Conservation (phyloP, 805 yeast species). For the Wickerhamiella siamensis region DNA sequence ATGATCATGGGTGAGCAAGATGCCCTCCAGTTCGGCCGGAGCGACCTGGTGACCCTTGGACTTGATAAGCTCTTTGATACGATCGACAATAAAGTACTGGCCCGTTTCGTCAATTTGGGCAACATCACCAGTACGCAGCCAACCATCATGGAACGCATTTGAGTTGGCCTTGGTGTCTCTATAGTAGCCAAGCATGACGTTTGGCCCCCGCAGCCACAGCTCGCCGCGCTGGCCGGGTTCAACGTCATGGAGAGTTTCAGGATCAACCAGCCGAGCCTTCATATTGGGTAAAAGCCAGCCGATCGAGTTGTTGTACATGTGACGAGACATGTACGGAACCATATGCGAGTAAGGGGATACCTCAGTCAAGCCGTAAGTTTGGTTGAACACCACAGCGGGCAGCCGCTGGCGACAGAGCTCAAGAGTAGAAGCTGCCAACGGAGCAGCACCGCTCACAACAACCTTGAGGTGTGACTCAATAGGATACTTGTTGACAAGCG, state of each 20-base stretch:
- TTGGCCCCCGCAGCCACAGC: conserved; percentile 40
- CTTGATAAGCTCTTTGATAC: conserved; percentile 55
- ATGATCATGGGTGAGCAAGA: conserved; percentile 51
- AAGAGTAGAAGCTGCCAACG: conserved; percentile 21
- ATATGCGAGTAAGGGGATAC: conserved; percentile 38
- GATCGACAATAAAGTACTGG: conserved; percentile 34
- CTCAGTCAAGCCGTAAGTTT: conserved; percentile 38
- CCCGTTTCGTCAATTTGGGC: conserved; percentile 29
- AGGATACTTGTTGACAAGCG: conserved; percentile 29
- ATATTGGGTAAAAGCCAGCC: conserved; percentile 28
- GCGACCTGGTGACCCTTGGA: conserved; percentile 71
- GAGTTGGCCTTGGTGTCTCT: conserved; percentile 33
- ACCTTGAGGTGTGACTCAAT: conserved; percentile 29
- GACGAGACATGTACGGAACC: conserved; percentile 23
- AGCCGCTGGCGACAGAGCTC: conserved; percentile 1
- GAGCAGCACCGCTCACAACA: conserved; percentile 33
- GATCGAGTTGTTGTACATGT: conserved; percentile 20
- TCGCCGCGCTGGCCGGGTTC: conserved; percentile 37
- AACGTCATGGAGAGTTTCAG: conserved; percentile 29
- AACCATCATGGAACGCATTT: conserved; percentile 33
- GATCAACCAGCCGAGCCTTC: conserved; percentile 34
- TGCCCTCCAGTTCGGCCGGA: conserved; percentile 85
- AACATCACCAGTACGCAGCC: conserved; percentile 46
- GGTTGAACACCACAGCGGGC: conserved; percentile 6
- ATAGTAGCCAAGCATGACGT: conserved; percentile 35